Conservation (phyloP, 257 asterid genomes). For the Ehretia macrophylla region DNA sequence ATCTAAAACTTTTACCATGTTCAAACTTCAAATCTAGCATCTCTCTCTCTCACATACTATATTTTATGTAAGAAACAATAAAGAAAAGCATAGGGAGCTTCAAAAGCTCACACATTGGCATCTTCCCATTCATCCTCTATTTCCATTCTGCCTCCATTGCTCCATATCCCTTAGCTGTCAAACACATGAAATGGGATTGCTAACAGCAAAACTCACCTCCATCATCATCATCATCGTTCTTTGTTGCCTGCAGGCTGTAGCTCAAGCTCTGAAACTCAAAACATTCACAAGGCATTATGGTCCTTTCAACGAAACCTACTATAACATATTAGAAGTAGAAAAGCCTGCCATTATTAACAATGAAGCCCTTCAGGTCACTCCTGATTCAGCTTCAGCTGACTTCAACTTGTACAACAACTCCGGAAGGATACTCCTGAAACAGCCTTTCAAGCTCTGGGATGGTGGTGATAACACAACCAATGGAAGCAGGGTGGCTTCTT, state of each 20-base stretch:
- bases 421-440: conserved; percentile 43
- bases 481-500: conserved; percentile 13
- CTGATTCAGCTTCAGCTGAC: conserved; percentile 31
- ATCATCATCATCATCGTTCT: conserved; percentile 15
- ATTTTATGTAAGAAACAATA: not conserved
- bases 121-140: not conserved
- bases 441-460: conserved; percentile 61
- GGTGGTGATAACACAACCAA: not conserved
- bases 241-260: conserved; percentile 16
- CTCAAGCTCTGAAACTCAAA: conserved; percentile 25
- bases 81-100: conserved; percentile 11
- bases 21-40: conserved; percentile 3
- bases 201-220: conserved; percentile 13
- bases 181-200: conserved; percentile 35
- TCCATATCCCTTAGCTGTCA: conserved; percentile 3
- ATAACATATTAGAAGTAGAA: not conserved
- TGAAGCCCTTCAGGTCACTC: conserved; percentile 68
- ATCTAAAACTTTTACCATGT: not conserved
- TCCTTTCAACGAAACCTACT: conserved; percentile 23
- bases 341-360: conserved; percentile 33
- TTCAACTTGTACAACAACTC: conserved; percentile 20
- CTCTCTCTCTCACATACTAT: not conserved
- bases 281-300: conserved; percentile 8
- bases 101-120: conserved; percentile 4
- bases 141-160: not conserved